Evolutionary conservation across 1,139 yeast species (phyloP), one percentile per base, ranked within the genome.

Genomic region (Hyphopichia wangnamkhiaoensis): DNA sequence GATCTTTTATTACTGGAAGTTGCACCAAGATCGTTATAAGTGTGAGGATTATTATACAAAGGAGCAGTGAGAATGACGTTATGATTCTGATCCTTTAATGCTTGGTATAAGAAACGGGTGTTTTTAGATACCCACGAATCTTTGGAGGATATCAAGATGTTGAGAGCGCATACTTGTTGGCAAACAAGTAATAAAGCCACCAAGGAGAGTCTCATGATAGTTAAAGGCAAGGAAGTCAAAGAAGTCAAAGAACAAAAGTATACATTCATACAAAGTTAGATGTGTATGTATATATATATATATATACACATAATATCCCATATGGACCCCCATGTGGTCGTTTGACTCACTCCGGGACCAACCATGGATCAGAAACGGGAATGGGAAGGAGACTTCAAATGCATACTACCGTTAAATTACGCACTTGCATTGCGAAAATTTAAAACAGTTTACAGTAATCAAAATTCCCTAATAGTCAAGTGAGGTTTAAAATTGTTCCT

Each of bases 111-210:
- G 32, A 49, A 52, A 17, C 74, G 49, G 13, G 60, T 47, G 43
- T 67, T 65, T 39, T 62, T 65, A 15, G 68, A 56, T 6, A 65
- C 73, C 74, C 74, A 68, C n/a, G 67, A 60, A 45, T 68, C 71
- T 5, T 67, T 54, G 30, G 68, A 52, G n/a, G 71, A 49, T 15
- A 68, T 40, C 15, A 68, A 44, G 20, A 68, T 63, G 38, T 68
- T 63, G 37, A 68, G 53, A 7, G 54, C 53, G n/a, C n/a, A n/a
- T n/a, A n/a, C n/a, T n/a, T n/a, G n/a, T n/a, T 16, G 9, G 18
- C 8, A 6, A 16, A 14, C 31, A 14, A 25, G 17, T 20, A 24
- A 26, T 17, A 18, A n/a, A 8, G 9, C 16, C 8, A 33, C 21
- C 17, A 32, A 23, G 15, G 15, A 13, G 15, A 8, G 15, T 19